phyloP scores from a whole-genome alignment of 495 filamentous ascomycete genomes.

The Tuber umbilicatum region DNA sequence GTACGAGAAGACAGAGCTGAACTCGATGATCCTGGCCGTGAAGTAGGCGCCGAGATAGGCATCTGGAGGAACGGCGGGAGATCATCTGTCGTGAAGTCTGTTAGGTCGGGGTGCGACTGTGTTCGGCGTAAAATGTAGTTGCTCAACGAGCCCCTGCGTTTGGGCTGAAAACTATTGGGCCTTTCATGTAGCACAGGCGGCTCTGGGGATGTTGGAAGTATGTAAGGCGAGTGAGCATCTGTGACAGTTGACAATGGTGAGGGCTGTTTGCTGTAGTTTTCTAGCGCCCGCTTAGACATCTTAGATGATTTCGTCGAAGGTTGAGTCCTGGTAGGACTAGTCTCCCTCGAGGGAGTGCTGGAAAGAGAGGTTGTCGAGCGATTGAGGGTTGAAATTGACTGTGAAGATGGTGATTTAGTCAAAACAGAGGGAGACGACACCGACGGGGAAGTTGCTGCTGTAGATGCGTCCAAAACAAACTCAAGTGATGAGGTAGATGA shows the following conservation, averaged over 20 bases:
- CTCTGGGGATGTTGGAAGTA: slow-evolving; percentile 16
- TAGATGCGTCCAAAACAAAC: slow-evolving; percentile 32
- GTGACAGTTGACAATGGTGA: slow-evolving; percentile 36
- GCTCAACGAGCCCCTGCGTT: slow-evolving; percentile 23
- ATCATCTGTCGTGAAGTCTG: slow-evolving; percentile 27
- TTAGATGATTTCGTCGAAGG: slow-evolving; percentile 11
- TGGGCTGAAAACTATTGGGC: slow-evolving; percentile 16
- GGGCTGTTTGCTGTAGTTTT: slow-evolving; percentile 35
- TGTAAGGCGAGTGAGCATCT: slow-evolving; percentile 35
- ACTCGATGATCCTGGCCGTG: slow-evolving; percentile 17
- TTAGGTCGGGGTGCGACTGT: slow-evolving; percentile 33
- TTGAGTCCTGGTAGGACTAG: slow-evolving; percentile 14
- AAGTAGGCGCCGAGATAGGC: slow-evolving; percentile 17
- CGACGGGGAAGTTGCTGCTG: slow-evolving; percentile 34
- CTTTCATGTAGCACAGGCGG: slow-evolving; percentile 17
- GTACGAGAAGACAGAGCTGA: slow-evolving; percentile 15
- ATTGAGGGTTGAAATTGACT: slow-evolving; percentile 16
- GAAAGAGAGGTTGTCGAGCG: slow-evolving; percentile 4
- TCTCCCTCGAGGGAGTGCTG: slow-evolving; percentile 11
- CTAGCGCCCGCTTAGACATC: slow-evolving; percentile 21
- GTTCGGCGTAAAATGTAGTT: slow-evolving; percentile 31
- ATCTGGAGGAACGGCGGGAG: slow-evolving; percentile 27
- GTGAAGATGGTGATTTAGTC: slow-evolving; percentile 31
- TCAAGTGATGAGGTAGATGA: slow-evolving; percentile 35
- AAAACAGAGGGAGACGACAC: slow-evolving; percentile 37